Conservation (phyloP, 2,329 filamentous ascomycete genomes). For the Colletotrichum spaethianum region DNA sequence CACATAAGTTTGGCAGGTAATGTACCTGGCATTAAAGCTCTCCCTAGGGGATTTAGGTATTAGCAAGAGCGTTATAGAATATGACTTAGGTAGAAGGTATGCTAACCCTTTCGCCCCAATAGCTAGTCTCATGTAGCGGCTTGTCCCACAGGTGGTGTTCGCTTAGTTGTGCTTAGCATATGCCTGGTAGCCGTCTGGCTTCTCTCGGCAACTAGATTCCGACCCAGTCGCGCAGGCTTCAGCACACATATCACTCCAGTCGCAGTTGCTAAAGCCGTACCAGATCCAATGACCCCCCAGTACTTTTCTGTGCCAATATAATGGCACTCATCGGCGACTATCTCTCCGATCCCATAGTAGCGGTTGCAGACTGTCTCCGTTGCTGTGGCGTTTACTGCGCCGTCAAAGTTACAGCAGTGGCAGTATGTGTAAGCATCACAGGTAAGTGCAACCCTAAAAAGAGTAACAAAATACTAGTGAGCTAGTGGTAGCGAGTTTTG, state of each 20-base stretch:
- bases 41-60: no score
- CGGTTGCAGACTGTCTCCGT: slow-evolving; percentile 14
- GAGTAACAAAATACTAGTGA: neutral
- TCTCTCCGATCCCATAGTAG: neutral
- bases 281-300: neutral
- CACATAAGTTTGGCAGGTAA: no score
- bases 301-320: neutral
- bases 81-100: no score
- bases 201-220: slow-evolving; percentile 8
- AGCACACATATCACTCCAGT: slow-evolving; percentile 2
- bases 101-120: no score
- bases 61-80: no score
- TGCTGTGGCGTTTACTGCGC: slow-evolving; percentile 2
- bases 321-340: neutral
- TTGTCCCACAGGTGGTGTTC: no score
- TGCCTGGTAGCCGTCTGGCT: neutral
- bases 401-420: slow-evolving; percentile 5
- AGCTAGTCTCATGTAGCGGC: no score
- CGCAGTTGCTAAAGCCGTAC: slow-evolving; percentile 10
- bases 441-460: neutral
- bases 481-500: neutral
- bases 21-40: no score
- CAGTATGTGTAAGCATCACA: slow-evolving; percentile 15
- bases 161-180: neutral
- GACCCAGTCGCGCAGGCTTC: neutral